Conservation (phyloP, 2,329 filamentous ascomycete genomes). For the Alternaria infectoria region DNA sequence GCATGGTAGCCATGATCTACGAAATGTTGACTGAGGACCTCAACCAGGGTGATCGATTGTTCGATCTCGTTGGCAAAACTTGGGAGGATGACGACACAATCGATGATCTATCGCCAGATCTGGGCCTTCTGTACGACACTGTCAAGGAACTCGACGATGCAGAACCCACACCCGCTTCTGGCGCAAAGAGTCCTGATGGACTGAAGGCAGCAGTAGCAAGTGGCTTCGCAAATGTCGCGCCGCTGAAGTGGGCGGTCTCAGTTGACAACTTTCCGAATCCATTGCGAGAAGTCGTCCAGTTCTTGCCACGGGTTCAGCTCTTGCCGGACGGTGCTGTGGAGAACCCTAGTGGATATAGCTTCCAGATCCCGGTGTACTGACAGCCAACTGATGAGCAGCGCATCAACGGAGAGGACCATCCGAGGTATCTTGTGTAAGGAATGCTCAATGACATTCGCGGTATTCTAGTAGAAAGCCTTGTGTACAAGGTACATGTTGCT, state of each 20-base stretch:
- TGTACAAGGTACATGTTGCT: background rate
- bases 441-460: background rate
- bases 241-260: background rate
- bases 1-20: background rate
- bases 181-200: background rate
- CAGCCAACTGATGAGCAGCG: background rate
- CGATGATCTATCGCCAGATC: background rate
- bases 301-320: background rate
- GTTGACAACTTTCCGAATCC: background rate
- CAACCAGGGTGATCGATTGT: background rate
- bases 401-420: background rate
- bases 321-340: background rate
- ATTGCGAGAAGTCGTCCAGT: background rate
- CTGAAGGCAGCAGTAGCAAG: background rate
- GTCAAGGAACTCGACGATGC: background rate
- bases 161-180: background rate
- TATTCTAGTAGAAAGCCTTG: background rate
- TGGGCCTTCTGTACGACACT: background rate
- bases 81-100: background rate
- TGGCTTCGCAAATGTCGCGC: background rate
- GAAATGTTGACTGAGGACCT: background rate
- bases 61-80: background rate
- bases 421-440: background rate
- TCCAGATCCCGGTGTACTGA: background rate
- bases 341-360: background rate